Percentiles rank a stretch among this genome's conserved stretches.
Conservation (phyloP, 129 eudicot species). For the Lonicera japonica region DNA sequence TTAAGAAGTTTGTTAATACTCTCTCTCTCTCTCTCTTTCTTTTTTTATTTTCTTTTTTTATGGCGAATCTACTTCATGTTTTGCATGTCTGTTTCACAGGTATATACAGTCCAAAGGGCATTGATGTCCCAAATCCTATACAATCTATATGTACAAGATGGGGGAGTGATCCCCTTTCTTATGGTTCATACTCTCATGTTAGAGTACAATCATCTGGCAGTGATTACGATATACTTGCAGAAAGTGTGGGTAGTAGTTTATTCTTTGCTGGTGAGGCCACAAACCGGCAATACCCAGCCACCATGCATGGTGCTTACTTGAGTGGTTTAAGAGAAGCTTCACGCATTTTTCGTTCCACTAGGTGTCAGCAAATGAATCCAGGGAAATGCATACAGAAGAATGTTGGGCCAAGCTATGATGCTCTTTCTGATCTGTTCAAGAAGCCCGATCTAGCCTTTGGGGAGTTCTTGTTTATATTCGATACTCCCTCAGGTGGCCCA, state of each 20-base stretch:
- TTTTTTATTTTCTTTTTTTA: background rate
- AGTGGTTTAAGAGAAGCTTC: conserved; percentile 92
- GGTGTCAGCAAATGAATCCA: conserved; percentile 32
- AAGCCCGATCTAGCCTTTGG: conserved; percentile 69
- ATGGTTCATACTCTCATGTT: conserved; percentile 91
- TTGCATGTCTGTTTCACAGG: conserved; percentile 35
- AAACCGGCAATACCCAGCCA: conserved; percentile 82
- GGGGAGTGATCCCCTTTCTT: conserved; percentile 77
- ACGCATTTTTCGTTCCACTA: conserved; percentile 45
- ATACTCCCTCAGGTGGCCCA: conserved; percentile 47
- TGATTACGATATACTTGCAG: conserved; percentile 90
- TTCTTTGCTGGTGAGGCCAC: conserved; percentile 98
- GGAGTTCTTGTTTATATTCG: conserved; percentile 48
- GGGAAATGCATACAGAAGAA: conserved; percentile 36
- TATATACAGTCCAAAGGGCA: conserved; percentile 77
- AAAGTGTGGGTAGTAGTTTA: conserved; percentile 58
- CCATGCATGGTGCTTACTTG: conserved; percentile 93
- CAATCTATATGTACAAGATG: conserved; percentile 90
- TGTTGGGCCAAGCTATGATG: conserved; percentile 36
- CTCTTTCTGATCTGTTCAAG: conserved; percentile 49
- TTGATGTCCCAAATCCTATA: conserved; percentile 73
- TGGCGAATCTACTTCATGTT: conserved; percentile 10
- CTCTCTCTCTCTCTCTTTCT: background rate
- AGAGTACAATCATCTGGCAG: conserved; percentile 69
- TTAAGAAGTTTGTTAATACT: conserved; percentile 6